Evolutionary conservation across 2,329 filamentous ascomycete species (phyloP).

Genomic region (Pestalotiopsis sp.): DNA sequence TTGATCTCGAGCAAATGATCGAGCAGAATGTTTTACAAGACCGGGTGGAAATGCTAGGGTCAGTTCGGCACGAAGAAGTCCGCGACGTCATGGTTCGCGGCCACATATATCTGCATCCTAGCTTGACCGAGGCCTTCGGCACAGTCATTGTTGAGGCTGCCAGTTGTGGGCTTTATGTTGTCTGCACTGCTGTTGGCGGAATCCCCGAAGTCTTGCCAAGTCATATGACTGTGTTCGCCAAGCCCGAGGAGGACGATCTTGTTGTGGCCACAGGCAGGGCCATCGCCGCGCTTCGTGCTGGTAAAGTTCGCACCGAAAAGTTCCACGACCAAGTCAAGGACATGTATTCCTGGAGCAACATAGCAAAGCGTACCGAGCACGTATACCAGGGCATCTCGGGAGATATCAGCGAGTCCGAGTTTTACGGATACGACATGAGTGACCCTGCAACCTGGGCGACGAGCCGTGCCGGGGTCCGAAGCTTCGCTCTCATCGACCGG

Average conservation of each 20-base stretch:
- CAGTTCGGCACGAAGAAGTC: conserved; percentile 93
- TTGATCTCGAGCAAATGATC: conserved; percentile 97
- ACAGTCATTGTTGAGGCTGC: conserved; percentile 98
- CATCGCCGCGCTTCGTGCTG: conserved; percentile 82
- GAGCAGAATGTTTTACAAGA: conserved; percentile 94
- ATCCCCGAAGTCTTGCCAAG: conserved; percentile 94
- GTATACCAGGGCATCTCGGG: conserved; percentile 94
- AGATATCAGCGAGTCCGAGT: conserved; percentile 81
- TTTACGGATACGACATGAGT: conserved; percentile 79
- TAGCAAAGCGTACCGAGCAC: conserved; percentile 88
- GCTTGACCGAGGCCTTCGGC: conserved; percentile 93
- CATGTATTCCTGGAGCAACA: conserved; percentile 99
- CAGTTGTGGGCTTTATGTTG: conserved; percentile 92
- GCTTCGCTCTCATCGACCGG: conserved; percentile 91
- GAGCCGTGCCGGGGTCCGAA: conserved; percentile 71
- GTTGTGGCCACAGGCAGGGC: conserved; percentile 88
- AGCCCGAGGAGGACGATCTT: conserved; percentile 94
- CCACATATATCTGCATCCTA: conserved; percentile 95
- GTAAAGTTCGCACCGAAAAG: conserved; percentile 85
- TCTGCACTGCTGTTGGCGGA: conserved; percentile 93
- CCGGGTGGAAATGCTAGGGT: conserved; percentile 87
- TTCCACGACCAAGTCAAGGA: conserved; percentile 97
- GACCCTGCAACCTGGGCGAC: conserved; percentile 66
- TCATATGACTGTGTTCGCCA: conserved; percentile 97
- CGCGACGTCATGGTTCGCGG: conserved; percentile 96